phyloP scores from a whole-genome alignment of 192 early-diverging fungal species.

The Gaertneriomyces sp. region DNA sequence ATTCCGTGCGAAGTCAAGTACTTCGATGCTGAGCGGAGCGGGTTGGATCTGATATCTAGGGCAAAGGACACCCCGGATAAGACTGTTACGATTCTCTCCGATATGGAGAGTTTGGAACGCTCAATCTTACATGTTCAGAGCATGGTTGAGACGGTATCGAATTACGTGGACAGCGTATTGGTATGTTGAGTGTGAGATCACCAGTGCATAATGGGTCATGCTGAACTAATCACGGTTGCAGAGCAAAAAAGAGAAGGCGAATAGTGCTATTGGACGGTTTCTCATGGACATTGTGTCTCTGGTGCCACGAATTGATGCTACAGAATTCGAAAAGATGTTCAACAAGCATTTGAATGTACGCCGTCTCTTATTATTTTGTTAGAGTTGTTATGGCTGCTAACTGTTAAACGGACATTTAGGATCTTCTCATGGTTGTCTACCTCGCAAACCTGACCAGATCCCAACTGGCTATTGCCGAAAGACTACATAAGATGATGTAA shows the following conservation, averaged over 20 bases:
- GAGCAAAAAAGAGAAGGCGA: slow-evolving; percentile 33
- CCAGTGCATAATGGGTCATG: too few relatives aligned
- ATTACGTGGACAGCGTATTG: slow-evolving; percentile 74
- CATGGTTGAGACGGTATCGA: slow-evolving; percentile 77
- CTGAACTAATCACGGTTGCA: too few relatives aligned
- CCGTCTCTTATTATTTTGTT: neutral
- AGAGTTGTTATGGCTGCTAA: too few relatives aligned
- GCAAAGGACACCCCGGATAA: neutral
- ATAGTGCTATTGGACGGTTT: slow-evolving; percentile 81
- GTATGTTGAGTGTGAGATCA: slow-evolving; percentile 1
- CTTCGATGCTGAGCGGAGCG: slow-evolving; percentile 70
- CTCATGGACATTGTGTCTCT: slow-evolving; percentile 88
- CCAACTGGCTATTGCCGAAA: slow-evolving; percentile 91
- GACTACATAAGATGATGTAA: slow-evolving; percentile 62
- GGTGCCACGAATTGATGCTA: slow-evolving; percentile 79
- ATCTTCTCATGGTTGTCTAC: slow-evolving; percentile 93
- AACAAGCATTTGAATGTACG: slow-evolving; percentile 72
- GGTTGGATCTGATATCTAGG: slow-evolving; percentile 10
- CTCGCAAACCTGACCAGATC: slow-evolving; percentile 90
- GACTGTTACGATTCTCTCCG: slow-evolving; percentile 29
- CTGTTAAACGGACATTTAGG: slow-evolving; percentile 48
- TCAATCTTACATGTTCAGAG: slow-evolving; percentile 69
- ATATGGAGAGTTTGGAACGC: slow-evolving; percentile 87
- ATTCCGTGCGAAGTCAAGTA: slow-evolving; percentile 85
- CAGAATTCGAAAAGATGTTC: slow-evolving; percentile 87